phyloP scores from a whole-genome alignment of 371 early-diverging fungal genomes.

The Nosema bombycis region DNA sequence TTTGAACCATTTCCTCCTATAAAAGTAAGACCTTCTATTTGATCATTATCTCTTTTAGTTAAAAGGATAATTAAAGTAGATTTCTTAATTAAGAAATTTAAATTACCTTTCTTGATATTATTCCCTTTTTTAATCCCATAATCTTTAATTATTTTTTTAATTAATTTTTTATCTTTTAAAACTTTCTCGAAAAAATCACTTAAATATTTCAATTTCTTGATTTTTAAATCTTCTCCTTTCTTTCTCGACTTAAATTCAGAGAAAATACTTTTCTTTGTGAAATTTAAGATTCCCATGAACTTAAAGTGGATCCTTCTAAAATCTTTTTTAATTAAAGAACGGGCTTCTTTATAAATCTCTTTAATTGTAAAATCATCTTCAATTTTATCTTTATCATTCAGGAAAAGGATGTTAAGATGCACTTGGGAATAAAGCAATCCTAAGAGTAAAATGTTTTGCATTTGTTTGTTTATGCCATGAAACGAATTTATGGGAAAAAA shows the following conservation, averaged over 20 bases:
- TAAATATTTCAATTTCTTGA: background rate
- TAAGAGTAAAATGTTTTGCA: too few species aligned
- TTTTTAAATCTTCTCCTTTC: background rate
- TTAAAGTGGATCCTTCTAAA: background rate
- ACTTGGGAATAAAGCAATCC: too few species aligned
- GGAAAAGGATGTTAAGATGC: constrained; percentile 6
- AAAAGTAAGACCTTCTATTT: constrained; percentile 27
- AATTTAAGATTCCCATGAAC: constrained; percentile 21
- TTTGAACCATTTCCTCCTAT: constrained; percentile 4
- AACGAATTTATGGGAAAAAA: too few species aligned
- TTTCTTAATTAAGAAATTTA: background rate
- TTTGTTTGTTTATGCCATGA: too few species aligned
- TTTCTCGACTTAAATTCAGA: background rate
- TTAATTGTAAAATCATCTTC: constrained; percentile 15
- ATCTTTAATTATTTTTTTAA: background rate
- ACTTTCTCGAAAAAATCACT: background rate
- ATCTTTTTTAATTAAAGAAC: background rate
- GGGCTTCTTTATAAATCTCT: constrained; percentile 18
- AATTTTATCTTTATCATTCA: constrained; percentile 25
- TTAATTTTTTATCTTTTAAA: background rate
- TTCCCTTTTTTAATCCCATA: background rate
- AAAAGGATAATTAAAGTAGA: constrained; percentile 24
- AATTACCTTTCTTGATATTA: background rate
- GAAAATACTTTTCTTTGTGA: background rate
- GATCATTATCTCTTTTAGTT: constrained; percentile 1